Evolutionary conservation across 1,284 basidiomycete genomes (phyloP), one percentile per base, ranked within the genome.

Genomic region (Fomitopsis palustris): DNA sequence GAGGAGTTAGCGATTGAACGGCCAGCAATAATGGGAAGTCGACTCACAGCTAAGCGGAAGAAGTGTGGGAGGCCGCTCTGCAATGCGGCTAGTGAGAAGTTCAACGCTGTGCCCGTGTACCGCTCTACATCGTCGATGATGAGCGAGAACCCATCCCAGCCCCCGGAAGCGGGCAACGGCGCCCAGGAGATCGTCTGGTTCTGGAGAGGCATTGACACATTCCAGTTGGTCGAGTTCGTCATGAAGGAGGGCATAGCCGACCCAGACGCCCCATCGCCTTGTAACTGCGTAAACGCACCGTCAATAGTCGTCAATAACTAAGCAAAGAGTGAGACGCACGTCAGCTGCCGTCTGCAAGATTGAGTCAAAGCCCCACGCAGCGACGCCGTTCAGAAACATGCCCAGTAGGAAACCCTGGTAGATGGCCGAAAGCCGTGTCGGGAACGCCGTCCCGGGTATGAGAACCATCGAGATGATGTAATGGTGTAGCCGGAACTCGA

Each of bases 51-150:
- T 52, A 94, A 76, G 60, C 92, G 80, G 72, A 95, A 90, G 75
- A 93, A 95, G 72, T 95, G 92, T 0, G 88, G 86, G 6, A 95
- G 68, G 16, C 78, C 78, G 1, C 75, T 69, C 56, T 89, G 78
- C 53, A 93, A 77, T 4, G 80, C 78, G 16, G 78, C 79, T n/a
- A 94, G 75, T 3, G 85, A 84, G 68, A 81, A 91, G 64, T 88
- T 89, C 53, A 89, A 77, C 5, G 80, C 84, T 2, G 75, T 68
- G 4, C 93, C 91, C 19, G 78, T 71, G 68, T 88, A 93, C 59
- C 88, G 80, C 68, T 93, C 83, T 0, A 96, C 93, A 65, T 95
- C 94, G 69, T 96, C 92, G 8, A 96, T 82, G 9, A 96, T 78
- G 38, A 96, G 79, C 0, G 85, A 77, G 67, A 92, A 94, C 0